phyloP scores from a whole-genome alignment of 108 stramenopile genomes.

The Chaetoceros tenuissimus region DNA sequence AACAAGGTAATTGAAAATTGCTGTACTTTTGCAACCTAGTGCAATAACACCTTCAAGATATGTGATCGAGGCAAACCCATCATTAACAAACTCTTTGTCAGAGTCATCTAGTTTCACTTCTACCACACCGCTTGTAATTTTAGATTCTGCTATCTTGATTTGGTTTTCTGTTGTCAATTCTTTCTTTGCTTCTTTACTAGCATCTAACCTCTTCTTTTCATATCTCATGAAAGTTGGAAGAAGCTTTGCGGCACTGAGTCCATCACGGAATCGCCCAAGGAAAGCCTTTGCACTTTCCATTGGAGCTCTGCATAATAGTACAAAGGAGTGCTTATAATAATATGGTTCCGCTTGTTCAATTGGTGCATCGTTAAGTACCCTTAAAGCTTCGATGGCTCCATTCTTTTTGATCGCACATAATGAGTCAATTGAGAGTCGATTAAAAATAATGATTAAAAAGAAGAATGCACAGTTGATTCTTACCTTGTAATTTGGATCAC shows the following conservation, averaged over 20 bases:
- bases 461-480: constrained; percentile 11
- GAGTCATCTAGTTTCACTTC: constrained; percentile 20
- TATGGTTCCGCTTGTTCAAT: constrained; percentile 73
- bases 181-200: constrained; percentile 4
- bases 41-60: constrained; percentile 79
- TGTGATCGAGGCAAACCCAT: constrained; percentile 38
- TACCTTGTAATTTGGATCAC: constrained; percentile 39
- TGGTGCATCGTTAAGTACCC: constrained; percentile 62
- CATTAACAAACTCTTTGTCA: constrained; percentile 46
- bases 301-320: constrained; percentile 61
- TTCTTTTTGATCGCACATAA: no score
- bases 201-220: constrained; percentile 35
- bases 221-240: constrained; percentile 76
- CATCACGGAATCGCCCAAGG: constrained; percentile 59
- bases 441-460: constrained; percentile 3
- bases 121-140: constrained; percentile 17
- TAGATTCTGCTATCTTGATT: constrained; percentile 21
- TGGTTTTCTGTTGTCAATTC: constrained; percentile 1
- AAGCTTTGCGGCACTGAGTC: constrained; percentile 58
- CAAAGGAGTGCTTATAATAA: constrained; percentile 68
- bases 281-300: constrained; percentile 59
- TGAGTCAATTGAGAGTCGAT: constrained; percentile 1
- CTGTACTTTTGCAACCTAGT: constrained; percentile 63
- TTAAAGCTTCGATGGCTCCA: constrained; percentile 59
- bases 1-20: constrained; percentile 67